Evolutionary conservation across 2,329 filamentous ascomycete species (phyloP).

Genomic region (Periconia digitata): DNA sequence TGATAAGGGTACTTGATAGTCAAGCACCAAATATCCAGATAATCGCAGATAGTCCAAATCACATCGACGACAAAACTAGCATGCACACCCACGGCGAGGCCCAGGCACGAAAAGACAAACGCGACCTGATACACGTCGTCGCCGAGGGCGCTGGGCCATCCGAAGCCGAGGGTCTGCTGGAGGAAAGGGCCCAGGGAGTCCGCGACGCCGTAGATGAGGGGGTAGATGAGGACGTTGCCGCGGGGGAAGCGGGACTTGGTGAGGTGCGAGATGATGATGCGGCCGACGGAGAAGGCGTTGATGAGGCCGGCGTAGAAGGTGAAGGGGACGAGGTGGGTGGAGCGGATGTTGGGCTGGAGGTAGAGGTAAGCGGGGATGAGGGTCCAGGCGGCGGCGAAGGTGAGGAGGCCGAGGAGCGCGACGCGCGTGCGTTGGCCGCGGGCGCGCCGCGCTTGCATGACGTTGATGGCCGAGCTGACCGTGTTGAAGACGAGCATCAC

Average conservation of each 20-base stretch:
- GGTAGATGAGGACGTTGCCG: constrained; percentile 80
- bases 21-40: constrained; percentile 96
- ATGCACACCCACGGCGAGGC: constrained; percentile 85
- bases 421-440: constrained; percentile 71
- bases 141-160: constrained; percentile 44
- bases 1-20: constrained; percentile 84
- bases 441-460: constrained; percentile 76
- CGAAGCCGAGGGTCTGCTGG: constrained; percentile 50
- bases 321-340: constrained; percentile 85
- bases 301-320: constrained; percentile 83
- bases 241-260: constrained; percentile 88
- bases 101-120: constrained; percentile 86
- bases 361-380: constrained; percentile 77
- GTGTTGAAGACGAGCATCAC: constrained; percentile 85
- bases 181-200: constrained; percentile 77
- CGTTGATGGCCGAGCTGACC: constrained; percentile 75
- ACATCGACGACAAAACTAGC: constrained; percentile 97
- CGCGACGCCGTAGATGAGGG: constrained; percentile 74
- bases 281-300: constrained; percentile 92
- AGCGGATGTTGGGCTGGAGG: constrained; percentile 81
- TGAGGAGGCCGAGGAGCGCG: constrained; percentile 79
- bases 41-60: constrained; percentile 96
- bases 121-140: constrained; percentile 83
- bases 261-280: constrained; percentile 93
- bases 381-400: constrained; percentile 77